Percentiles rank a stretch among this genome's conserved stretches.
phyloP scores from a whole-genome alignment of 2,329 filamentous ascomycete genomes.

The Podosphaera aphanis region DNA sequence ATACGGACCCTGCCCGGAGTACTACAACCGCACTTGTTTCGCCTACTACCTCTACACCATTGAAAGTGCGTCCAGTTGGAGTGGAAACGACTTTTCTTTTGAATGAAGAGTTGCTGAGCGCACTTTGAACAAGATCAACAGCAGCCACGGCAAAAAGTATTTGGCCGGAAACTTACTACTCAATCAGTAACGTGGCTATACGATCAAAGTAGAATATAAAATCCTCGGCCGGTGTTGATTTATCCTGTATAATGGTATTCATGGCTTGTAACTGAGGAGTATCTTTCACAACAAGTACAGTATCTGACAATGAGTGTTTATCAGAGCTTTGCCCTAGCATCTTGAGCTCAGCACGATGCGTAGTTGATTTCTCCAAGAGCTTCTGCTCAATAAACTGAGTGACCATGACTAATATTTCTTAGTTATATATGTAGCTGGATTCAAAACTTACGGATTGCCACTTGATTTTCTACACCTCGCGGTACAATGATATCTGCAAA shows the following conservation, averaged over 20 bases:
- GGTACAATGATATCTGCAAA: slow-evolving; percentile 69
- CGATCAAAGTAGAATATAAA: slow-evolving; percentile 97
- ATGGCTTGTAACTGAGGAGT: slow-evolving; percentile 69
- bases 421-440: background rate
- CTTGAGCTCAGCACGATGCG: slow-evolving; percentile 58
- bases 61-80: slow-evolving; percentile 43
- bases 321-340: slow-evolving; percentile 51
- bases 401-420: slow-evolving; percentile 45
- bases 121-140: slow-evolving; percentile 22
- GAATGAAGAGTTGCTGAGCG: slow-evolving; percentile 57
- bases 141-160: background rate
- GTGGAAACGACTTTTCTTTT: slow-evolving; percentile 40
- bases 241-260: slow-evolving; percentile 72
- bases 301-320: slow-evolving; percentile 47
- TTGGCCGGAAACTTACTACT: slow-evolving; percentile 28
- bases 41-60: slow-evolving; percentile 46
- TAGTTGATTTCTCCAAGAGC: slow-evolving; percentile 60
- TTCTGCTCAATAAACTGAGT: slow-evolving; percentile 80
- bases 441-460: slow-evolving; percentile 47
- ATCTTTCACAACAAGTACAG: slow-evolving; percentile 49
- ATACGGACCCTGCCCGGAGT: slow-evolving; percentile 65
- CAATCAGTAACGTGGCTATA: slow-evolving; percentile 61
- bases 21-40: slow-evolving; percentile 70
- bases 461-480: slow-evolving; percentile 78
- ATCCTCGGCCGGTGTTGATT: slow-evolving; percentile 58